These are phyloP conservation scores for Platanthera zijinensis DNA, from an alignment of 106 monocot species.

Conservation along the genomic window DNA sequence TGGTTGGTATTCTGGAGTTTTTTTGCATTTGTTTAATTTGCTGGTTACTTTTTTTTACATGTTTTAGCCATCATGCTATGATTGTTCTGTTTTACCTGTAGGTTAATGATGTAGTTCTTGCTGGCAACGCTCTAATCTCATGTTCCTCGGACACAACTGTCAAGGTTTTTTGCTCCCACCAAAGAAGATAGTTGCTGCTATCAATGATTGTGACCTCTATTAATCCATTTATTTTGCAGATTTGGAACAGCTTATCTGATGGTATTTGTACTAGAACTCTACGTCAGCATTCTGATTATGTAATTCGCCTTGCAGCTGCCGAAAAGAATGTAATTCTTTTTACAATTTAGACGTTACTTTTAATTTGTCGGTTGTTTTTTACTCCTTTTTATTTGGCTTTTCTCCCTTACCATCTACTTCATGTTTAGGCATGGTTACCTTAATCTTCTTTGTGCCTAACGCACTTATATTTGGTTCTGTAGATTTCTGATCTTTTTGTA, in stretches of 20 bases:
- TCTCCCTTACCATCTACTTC: neutral
- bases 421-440: neutral
- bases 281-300: slow-evolving; percentile 97
- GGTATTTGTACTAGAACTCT: slow-evolving; percentile 77
- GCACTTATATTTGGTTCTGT: neutral
- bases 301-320: slow-evolving; percentile 77
- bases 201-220: slow-evolving; percentile 1
- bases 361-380: neutral
- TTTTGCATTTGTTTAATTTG: too few species aligned
- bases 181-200: neutral
- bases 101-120: slow-evolving; percentile 91
- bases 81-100: slow-evolving; percentile 17
- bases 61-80: neutral
- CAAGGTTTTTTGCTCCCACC: slow-evolving; percentile 43
- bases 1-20: too few species aligned
- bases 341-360: neutral
- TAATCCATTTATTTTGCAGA: slow-evolving; percentile 27
- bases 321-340: slow-evolving; percentile 70
- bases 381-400: neutral
- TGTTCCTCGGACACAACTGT: slow-evolving; percentile 95
- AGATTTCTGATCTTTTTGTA: slow-evolving; percentile 34
- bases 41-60: too few species aligned
- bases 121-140: slow-evolving; percentile 78
- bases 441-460: neutral
- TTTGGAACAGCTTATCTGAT: slow-evolving; percentile 79